Base-by-base conservation (phyloP, 257 asterid species). In the Forsythia viridissima region DNA sequence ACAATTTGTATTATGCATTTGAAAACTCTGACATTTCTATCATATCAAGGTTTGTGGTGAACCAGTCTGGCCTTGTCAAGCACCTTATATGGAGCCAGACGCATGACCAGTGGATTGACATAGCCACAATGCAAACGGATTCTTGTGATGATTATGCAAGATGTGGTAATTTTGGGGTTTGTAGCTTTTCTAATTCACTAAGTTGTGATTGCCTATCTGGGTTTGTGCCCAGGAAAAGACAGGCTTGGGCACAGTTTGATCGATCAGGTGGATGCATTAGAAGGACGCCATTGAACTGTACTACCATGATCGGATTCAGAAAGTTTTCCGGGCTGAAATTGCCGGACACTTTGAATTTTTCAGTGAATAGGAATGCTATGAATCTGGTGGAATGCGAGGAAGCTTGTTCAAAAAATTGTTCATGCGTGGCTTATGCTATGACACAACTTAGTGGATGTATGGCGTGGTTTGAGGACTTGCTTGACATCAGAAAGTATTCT, bases 261-360 rank as follows among this genome's bases (percentile, higher is more conserved):
- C 84, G 87, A 83, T 4, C 69, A 38, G 80, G 80, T 9, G 93
- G 93, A 8, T 87, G 93, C 73, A 44, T 30, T 1, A 34, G 90
- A 41, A 84, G 72, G 37, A 67, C 72, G 8, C 15, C 79, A 16
- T 20, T 80, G 10, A 77, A 81, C 73, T 86, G 89, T 18, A 80
- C 78, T 67, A 46, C 43, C 18, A 41, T 59, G 0, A 77, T 21
- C 8, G 87, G 87, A 8, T 89, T 87, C 77, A 73, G 80, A 10
- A 85, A 63, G 81, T 55, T 77, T 77, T 51, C 86, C 13, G 52
- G 70, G 2, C 4, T 85, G n/a, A 86, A 88, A 57, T 61, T 81
- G 72, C 90, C 92, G 0, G 89, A 88, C 70, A 67, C 85, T 0
- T 57, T 79, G 0, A 4, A 70, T 8, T 51, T 71, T 24, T 21